Evolutionary conservation across 2,329 filamentous ascomycete genomes (phyloP).

Genomic region (Blastomyces percursus): DNA sequence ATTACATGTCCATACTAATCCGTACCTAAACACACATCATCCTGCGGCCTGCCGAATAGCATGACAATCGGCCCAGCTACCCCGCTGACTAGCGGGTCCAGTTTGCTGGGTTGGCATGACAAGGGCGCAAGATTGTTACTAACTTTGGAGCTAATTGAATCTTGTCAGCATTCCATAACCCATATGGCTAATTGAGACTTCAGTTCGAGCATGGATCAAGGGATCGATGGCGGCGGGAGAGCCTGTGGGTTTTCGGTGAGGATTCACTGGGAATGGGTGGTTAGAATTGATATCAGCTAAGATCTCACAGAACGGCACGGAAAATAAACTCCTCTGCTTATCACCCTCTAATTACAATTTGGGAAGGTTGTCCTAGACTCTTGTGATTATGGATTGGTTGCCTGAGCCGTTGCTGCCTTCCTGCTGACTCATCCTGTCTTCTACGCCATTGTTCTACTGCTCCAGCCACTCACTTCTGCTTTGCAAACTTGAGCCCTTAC

Average conservation of each 20-base stretch:
- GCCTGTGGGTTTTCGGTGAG: neutral
- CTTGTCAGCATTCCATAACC: neutral
- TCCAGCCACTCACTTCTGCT: no score
- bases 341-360: neutral
- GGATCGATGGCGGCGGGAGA: neutral
- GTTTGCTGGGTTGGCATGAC: neutral
- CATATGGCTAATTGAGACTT: neutral
- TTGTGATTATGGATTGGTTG: no score
- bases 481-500: no score
- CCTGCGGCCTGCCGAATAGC: neutral
- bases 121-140: neutral
- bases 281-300: neutral
- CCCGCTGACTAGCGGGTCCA: neutral
- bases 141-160: neutral
- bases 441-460: no score
- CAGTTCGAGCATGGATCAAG: neutral
- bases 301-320: neutral
- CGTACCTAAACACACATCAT: neutral
- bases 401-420: no score
- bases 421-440: neutral
- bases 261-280: neutral
- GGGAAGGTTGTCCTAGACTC: neutral
- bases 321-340: neutral
- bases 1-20: no score
- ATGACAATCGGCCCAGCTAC: neutral